phyloP scores from a whole-genome alignment of 192 early-diverging fungal species.

The Coemansia sp. region DNA sequence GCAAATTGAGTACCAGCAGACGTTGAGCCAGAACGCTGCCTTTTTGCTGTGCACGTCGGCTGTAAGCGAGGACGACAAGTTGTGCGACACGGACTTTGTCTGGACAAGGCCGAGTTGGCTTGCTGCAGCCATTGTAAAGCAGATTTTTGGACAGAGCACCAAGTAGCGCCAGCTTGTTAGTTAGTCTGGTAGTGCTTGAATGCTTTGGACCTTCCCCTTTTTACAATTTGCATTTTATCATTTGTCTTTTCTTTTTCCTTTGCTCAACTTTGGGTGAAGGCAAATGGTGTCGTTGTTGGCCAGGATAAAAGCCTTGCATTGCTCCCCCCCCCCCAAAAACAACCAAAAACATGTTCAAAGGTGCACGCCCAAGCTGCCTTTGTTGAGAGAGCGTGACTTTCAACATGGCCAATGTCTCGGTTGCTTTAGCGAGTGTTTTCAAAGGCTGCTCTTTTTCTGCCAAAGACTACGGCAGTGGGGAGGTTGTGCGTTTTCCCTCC shows the following conservation, averaged over 20 bases:
- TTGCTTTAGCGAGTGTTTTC: background rate
- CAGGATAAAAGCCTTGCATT: too few relatives aligned
- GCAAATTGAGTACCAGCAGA: slow-evolving; percentile 54
- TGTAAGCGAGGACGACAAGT: slow-evolving; percentile 25
- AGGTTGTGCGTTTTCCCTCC: background rate
- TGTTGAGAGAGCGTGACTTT: background rate
- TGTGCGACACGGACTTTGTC: slow-evolving; percentile 44
- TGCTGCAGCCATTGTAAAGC: slow-evolving; percentile 32
- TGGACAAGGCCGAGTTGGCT: slow-evolving; percentile 50
- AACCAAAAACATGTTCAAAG: too few relatives aligned
- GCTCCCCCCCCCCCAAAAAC: too few relatives aligned
- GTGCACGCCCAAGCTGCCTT: too few relatives aligned
- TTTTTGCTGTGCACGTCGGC: slow-evolving; percentile 33
- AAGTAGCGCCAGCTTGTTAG: background rate
- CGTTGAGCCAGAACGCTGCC: slow-evolving; percentile 48
- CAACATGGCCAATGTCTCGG: background rate
- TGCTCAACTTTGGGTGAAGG: too few relatives aligned
- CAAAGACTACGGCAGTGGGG: background rate
- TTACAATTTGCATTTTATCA: background rate
- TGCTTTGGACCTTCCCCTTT: background rate
- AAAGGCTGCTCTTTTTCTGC: background rate
- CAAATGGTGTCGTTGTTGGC: too few relatives aligned
- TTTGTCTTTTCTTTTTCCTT: background rate
- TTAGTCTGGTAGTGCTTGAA: too few relatives aligned
- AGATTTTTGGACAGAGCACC: slow-evolving; percentile 21